Evolutionary conservation across 768 basidiomycete species (phyloP).

Genomic region (Trametes cingulata): DNA sequence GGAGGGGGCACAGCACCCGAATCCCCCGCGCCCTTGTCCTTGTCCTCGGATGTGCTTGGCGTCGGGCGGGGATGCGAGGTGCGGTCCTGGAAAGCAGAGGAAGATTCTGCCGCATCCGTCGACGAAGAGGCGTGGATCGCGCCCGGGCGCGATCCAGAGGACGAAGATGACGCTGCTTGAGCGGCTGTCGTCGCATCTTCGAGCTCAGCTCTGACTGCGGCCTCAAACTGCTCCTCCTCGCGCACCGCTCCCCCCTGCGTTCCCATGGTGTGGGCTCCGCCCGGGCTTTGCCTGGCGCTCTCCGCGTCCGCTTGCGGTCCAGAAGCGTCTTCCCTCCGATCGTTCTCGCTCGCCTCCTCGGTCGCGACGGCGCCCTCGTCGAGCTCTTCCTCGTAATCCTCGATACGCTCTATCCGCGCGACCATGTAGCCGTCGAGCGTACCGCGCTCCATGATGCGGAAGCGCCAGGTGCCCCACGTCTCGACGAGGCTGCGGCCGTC

Average conservation of each 20-base stretch:
- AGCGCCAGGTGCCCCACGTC: slow-evolving; percentile 71
- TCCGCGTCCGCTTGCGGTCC: not conserved
- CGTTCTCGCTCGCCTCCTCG: slow-evolving; percentile 1
- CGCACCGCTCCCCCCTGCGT: not conserved
- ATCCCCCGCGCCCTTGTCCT: not conserved
- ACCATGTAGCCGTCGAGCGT: slow-evolving; percentile 89
- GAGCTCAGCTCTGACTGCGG: slow-evolving; percentile 7
- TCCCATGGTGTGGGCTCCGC: not conserved
- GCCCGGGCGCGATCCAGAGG: slow-evolving; percentile 3
- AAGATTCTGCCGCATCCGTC: not conserved
- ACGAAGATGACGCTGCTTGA: not conserved
- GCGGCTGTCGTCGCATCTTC: not conserved
- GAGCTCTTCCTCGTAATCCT: slow-evolving; percentile 29
- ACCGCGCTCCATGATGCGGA: slow-evolving; percentile 83
- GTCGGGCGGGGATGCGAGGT: not conserved
- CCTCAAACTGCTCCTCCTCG: not conserved
- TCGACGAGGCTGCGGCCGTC: slow-evolving; percentile 91
- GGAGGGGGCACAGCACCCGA: not conserved
- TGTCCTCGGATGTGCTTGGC: not conserved
- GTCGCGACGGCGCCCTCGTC: slow-evolving; percentile 4
- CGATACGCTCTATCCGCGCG: slow-evolving; percentile 63
- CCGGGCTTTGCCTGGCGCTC: not conserved
- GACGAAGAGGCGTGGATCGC: slow-evolving; percentile 13
- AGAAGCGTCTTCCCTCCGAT: not conserved
- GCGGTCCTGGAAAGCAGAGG: not conserved